phyloP scores from a whole-genome alignment of 2,329 filamentous ascomycete genomes.

The Paraphaeosphaeria minitans region DNA sequence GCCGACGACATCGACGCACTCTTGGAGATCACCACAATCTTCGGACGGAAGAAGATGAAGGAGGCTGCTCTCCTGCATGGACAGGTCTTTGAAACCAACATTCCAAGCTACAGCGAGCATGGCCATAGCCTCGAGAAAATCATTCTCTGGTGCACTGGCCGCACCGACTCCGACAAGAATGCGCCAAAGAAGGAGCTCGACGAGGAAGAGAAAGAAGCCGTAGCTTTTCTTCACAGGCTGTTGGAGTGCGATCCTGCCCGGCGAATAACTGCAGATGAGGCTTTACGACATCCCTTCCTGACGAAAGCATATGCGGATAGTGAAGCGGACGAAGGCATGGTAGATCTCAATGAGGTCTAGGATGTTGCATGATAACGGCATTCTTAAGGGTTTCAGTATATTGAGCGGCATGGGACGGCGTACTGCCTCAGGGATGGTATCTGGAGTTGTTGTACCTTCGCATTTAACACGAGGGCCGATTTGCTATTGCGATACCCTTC shows the following conservation, averaged over 20 bases:
- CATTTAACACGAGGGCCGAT: constrained; percentile 20
- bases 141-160: constrained; percentile 89
- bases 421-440: constrained; percentile 28
- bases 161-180: constrained; percentile 63
- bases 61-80: constrained; percentile 82
- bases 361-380: constrained; percentile 14
- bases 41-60: constrained; percentile 84
- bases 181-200: constrained; percentile 58
- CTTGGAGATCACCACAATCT: constrained; percentile 96
- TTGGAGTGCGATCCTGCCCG: constrained; percentile 77
- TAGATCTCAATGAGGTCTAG: constrained; percentile 34
- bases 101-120: constrained; percentile 84
- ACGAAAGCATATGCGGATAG: constrained; percentile 35
- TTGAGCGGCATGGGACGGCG: constrained; percentile 32
- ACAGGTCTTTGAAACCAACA: constrained; percentile 87
- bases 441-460: constrained; percentile 33
- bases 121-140: constrained; percentile 93
- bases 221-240: constrained; percentile 72
- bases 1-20: constrained; percentile 97
- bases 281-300: constrained; percentile 74
- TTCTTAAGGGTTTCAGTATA: constrained; percentile 17
- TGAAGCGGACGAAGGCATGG: constrained; percentile 43
- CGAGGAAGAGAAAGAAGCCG: constrained; percentile 72
- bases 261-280: constrained; percentile 76
- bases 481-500: constrained; percentile 29